phyloP scores from a whole-genome alignment of 345 rosid genomes.

The Melaleuca alternifolia region DNA sequence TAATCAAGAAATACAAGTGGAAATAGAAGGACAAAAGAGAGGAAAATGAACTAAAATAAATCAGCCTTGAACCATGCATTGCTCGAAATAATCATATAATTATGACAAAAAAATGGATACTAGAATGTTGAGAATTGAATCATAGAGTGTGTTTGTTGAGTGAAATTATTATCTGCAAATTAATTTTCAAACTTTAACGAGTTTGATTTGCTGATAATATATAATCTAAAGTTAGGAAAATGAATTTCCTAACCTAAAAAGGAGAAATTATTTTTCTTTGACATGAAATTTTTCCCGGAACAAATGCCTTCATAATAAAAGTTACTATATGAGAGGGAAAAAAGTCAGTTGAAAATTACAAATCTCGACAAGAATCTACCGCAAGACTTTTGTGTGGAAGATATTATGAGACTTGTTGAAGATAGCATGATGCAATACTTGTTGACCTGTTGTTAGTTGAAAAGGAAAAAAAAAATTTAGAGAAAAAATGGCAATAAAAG shows the following conservation, averaged over 20 bases:
- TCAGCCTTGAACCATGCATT: too few species aligned
- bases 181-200: too few species aligned
- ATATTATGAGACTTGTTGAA: too few species aligned
- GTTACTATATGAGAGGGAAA: too few species aligned
- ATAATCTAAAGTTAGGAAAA: too few species aligned
- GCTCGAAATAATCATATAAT: background rate
- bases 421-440: background rate
- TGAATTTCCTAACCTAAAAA: background rate
- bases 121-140: background rate
- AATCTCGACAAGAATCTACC: too few species aligned
- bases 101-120: background rate
- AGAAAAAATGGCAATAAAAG: background rate
- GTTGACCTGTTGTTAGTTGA: background rate
- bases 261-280: too few species aligned
- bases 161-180: background rate
- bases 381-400: too few species aligned
- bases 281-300: too few species aligned
- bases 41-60: background rate
- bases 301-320: too few species aligned
- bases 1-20: background rate
- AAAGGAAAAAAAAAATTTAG: background rate
- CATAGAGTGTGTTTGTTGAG: fast-evolving
- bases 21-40: background rate
- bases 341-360: too few species aligned
- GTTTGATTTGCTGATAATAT: too few species aligned